A percentile compares a stretch with the other conserved stretches of the same genome.
phyloP scores from a whole-genome alignment of 306 rosid genomes.

The Gillenia trifoliata region DNA sequence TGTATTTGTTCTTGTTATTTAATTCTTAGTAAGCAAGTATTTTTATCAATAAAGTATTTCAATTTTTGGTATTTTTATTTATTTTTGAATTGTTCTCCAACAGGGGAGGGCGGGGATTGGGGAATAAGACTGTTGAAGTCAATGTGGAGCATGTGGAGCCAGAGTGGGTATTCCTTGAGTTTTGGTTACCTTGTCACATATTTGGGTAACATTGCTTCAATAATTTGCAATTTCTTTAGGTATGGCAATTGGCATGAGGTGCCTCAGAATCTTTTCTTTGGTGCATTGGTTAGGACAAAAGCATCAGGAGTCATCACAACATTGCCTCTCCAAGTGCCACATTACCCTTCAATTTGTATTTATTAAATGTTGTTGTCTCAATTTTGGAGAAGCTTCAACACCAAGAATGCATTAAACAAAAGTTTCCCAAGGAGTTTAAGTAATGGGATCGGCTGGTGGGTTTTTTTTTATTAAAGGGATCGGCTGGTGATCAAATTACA shows the following conservation, averaged over 20 bases:
- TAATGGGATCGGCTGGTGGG: constrained; percentile 30
- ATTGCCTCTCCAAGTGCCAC: constrained; percentile 42
- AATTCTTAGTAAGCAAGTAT: no score
- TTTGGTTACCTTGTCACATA: constrained; percentile 23
- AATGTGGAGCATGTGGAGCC: not conserved
- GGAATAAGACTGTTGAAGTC: not conserved
- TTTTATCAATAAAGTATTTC: no score
- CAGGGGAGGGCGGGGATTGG: no score
- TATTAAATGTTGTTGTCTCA: constrained; percentile 22
- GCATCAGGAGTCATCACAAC: constrained; percentile 22
- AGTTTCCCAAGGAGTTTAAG: constrained; percentile 11
- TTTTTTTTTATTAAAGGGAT: no score
- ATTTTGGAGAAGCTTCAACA: not conserved
- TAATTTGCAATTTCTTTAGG: constrained; percentile 1
- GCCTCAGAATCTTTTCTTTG: not conserved
- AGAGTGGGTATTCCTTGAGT: no score
- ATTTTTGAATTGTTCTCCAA: no score
- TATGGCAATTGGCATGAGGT: no score
- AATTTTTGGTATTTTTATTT: no score
- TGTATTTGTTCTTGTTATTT: no score
- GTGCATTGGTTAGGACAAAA: no score
- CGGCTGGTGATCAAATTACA: no score
- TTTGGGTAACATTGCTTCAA: constrained; percentile 32
- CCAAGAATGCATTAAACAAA: not conserved
- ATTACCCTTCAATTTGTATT: constrained; percentile 15